Evolutionary conservation across 495 filamentous ascomycete genomes (phyloP), one percentile per base, ranked within the genome.

Genomic region (Penicillium robsamsonii): DNA sequence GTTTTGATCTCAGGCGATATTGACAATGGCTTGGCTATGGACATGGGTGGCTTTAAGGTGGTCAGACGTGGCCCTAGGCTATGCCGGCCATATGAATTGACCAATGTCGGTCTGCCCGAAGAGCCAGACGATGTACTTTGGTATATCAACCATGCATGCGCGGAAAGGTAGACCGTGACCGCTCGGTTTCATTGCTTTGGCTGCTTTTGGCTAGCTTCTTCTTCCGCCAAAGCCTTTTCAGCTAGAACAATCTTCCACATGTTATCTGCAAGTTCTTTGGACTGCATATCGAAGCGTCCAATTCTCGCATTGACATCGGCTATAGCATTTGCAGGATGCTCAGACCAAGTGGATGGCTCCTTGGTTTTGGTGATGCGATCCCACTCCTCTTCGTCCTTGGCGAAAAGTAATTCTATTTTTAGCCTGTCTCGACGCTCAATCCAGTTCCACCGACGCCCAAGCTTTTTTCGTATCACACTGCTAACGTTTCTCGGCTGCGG

Each of bases 401-500:
- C 82, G 30, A 82, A 70, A 7, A 70, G 63, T 10, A 78, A 20
- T 8, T 74, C 63, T 12, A 68, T 31, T 10, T 70, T 50, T 31
- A 81, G 35, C 24, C 65, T 62, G 1, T 72, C 61, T 8, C 71
- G 63, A 6, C 58, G 63, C 22, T 64, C 62, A 25, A 75, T 64
- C 18, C 62, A 56, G 7, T 67, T 63, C 56, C 75, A 74, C 24
- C 79, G 73, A 20, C 62, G 73, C 17, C 76, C 66, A 17, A 81
- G 57, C 50, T 81, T 86, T 30, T 80, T 69, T 9, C 76, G 68
- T 12, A 94, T 66, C 1, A 87, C 71, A 4, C 79, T 69, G 56
- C 78, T 81, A 4, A 92, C 70, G 35, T 70, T 70, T 30, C 64
- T 60, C 5, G 87, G 78, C 61, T 90, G 87, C 8, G 88, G 87